These are phyloP conservation scores for Quercus glauca DNA, from an alignment of 306 rosid genomes.

Conservation along the genomic window DNA sequence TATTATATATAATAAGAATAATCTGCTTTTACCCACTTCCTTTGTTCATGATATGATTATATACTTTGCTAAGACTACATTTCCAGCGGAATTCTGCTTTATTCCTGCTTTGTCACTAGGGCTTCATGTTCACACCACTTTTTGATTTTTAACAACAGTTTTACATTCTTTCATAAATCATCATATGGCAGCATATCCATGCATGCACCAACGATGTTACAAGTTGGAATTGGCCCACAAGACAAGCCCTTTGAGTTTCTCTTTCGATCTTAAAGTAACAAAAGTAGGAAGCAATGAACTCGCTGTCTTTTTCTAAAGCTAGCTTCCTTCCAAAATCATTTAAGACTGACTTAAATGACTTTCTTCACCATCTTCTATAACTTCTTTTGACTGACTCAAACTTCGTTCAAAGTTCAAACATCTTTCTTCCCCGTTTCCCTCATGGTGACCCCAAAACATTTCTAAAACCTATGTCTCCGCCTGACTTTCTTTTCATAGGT, in stretches of 20 bases:
- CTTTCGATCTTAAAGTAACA: constrained; percentile 81
- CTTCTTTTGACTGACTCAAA: constrained; percentile 81
- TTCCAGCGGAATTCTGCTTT: constrained; percentile 44
- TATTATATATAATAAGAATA: not conserved
- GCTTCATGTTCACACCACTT: constrained; percentile 38
- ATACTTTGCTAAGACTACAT: constrained; percentile 48
- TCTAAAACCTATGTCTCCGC: constrained; percentile 39
- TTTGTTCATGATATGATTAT: constrained; percentile 41
- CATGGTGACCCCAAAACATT: constrained; percentile 24
- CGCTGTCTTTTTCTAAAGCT: constrained; percentile 65
- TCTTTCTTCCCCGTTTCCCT: constrained; percentile 53
- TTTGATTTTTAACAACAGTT: not conserved
- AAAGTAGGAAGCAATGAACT: constrained; percentile 59
- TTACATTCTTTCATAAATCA: not conserved
- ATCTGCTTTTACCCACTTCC: constrained; percentile 28
- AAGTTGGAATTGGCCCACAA: constrained; percentile 49
- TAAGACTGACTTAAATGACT: constrained; percentile 46
- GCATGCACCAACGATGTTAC: constrained; percentile 11
- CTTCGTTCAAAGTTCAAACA: constrained; percentile 49
- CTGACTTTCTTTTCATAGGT: constrained; percentile 32
- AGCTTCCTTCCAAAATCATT: constrained; percentile 48
- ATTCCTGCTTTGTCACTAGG: constrained; percentile 27
- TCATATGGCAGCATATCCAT: constrained; percentile 7
- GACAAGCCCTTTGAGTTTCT: constrained; percentile 39
- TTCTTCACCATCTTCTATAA: constrained; percentile 58